Conservation (phyloP, 148 eudicot species). For the Nepenthes gracilis region DNA sequence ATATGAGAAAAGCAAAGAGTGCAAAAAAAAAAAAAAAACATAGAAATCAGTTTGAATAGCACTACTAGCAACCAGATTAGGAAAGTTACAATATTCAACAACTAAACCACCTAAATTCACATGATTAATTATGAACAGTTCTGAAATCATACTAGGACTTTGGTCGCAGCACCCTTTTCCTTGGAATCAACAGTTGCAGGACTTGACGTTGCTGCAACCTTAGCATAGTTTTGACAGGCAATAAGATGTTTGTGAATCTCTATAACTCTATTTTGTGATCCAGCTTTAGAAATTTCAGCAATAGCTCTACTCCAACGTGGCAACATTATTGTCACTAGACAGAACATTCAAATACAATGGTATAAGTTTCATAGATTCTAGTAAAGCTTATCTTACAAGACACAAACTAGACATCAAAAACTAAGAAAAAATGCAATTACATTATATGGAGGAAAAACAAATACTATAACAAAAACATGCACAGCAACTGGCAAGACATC, state of each 20-base stretch:
- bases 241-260: constrained; percentile 9
- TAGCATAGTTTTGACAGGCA: constrained; percentile 26
- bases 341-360: neutral
- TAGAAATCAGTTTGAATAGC: too few species aligned
- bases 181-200: constrained; percentile 18
- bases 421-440: too few species aligned
- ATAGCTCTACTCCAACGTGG: constrained; percentile 46
- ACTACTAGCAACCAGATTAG: too few species aligned
- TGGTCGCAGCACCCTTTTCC: constrained; percentile 13
- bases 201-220: constrained; percentile 27
- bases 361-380: too few species aligned
- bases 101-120: neutral
- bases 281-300: constrained; percentile 24
- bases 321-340: constrained; percentile 19
- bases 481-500: too few species aligned
- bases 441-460: too few species aligned
- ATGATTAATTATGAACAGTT: constrained; percentile 5
- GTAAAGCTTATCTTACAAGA: too few species aligned
- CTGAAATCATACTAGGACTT: constrained; percentile 18
- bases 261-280: constrained; percentile 12
- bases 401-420: too few species aligned
- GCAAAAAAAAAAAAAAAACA: too few species aligned
- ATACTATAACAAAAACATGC: too few species aligned
- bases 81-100: too few species aligned
- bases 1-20: too few species aligned